Percentiles rank a stretch among this genome's conserved stretches.
phyloP scores from a whole-genome alignment of 2,329 filamentous ascomycete genomes.

The Metarhizium rileyi region DNA sequence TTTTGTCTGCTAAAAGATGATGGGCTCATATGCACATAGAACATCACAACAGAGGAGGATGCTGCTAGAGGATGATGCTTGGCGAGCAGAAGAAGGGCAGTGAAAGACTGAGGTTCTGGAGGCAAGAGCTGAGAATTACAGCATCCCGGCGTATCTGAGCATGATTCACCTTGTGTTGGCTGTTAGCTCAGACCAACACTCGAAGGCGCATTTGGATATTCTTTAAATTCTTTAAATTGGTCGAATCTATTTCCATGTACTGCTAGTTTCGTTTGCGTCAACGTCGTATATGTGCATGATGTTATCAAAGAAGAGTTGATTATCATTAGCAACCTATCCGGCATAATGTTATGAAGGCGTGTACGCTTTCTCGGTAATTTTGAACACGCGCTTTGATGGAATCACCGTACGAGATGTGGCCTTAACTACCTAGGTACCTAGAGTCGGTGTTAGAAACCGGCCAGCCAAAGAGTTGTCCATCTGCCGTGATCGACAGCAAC shows the following conservation, averaged over 20 bases:
- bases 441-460: no score
- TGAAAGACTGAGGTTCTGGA: background rate
- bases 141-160: background rate
- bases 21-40: conserved; percentile 2
- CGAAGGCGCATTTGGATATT: conserved; percentile 10
- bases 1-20: background rate
- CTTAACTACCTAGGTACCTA: no score
- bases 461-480: no score
- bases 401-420: no score
- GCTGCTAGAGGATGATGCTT: background rate
- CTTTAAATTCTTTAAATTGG: conserved; percentile 7
- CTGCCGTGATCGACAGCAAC: no score
- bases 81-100: background rate
- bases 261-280: conserved; percentile 18
- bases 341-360: no score
- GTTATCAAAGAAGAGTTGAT: no score
- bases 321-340: background rate
- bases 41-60: background rate
- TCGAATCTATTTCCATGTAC: conserved; percentile 9
- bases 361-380: no score
- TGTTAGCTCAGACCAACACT: conserved; percentile 3
- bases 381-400: no score
- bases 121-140: background rate
- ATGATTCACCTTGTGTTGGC: conserved; percentile 1
- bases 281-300: background rate